Evolutionary conservation across 2,329 filamentous ascomycete species (phyloP).

Genomic region (Arthrobotrys conoides): DNA sequence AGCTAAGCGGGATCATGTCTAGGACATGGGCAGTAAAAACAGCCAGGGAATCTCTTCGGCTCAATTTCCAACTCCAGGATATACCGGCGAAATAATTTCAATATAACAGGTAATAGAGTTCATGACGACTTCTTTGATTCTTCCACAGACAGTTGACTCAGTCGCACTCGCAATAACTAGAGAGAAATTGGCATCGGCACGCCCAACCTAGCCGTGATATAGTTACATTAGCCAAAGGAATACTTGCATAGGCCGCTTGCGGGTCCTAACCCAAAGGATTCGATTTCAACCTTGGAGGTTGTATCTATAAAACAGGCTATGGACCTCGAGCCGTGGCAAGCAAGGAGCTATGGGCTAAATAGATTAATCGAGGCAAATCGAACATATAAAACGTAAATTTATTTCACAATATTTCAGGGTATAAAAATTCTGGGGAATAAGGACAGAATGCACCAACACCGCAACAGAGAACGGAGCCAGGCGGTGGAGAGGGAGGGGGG

Average conservation of each 20-base stretch:
- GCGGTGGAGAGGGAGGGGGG: constrained; percentile 13
- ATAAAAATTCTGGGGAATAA: constrained; percentile 44
- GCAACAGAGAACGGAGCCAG: constrained; percentile 27
- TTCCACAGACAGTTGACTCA: not conserved
- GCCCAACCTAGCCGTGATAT: constrained; percentile 28
- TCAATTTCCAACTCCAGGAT: constrained; percentile 12
- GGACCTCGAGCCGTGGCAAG: constrained; percentile 7
- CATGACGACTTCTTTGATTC: not conserved
- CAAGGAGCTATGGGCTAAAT: constrained; percentile 32
- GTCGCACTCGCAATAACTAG: constrained; percentile 14
- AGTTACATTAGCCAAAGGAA: constrained; percentile 46
- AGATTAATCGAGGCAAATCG: constrained; percentile 40
- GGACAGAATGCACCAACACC: constrained; percentile 11
- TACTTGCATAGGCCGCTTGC: constrained; percentile 42
- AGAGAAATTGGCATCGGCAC: constrained; percentile 10
- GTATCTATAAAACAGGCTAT: constrained; percentile 46
- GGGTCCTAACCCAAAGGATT: constrained; percentile 49
- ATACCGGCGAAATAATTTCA: not conserved
- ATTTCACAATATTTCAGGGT: constrained; percentile 40
- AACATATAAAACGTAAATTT: constrained; percentile 7
- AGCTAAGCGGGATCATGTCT: not conserved
- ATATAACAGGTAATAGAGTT: not conserved
- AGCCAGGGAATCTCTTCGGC: constrained; percentile 2
- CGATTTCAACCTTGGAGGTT: constrained; percentile 6
- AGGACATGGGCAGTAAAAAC: not conserved